Base-by-base conservation (phyloP, 2,329 filamentous ascomycete species). In the Byssothecium circinans region DNA sequence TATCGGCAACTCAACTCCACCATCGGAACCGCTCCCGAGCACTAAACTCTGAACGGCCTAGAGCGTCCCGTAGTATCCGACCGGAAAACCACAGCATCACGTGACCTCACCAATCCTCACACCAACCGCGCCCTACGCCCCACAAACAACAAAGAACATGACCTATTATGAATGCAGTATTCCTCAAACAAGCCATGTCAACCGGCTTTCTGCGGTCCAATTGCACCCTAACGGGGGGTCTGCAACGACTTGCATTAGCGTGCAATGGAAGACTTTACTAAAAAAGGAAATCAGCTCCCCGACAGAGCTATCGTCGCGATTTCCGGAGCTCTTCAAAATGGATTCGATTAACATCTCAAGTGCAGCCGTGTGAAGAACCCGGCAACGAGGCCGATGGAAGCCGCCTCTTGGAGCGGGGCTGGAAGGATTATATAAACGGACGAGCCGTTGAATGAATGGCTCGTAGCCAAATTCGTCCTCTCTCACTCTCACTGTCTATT, bases 261-360 rank as follows among this genome's bases (percentile, higher is more conserved):
- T 37, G 23, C 36, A 33, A 39, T 45, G 47, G 47, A 50, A 42
- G 38, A 45, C 33, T 43, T 51, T 38, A 30, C 49, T 41, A 22
- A 45, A 51, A 41, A 2, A 19, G 49, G 49, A 41, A 51, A 51
- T 45, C 20, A 51, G 44, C 49, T 51, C 49, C 49, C 43, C 48
- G 17, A 14, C 11, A 11, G 12, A 22, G 22, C 8, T 39, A 12
- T 15, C 35, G 12, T 6, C 35, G 18, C 35, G 18, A 14, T 37
- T 19, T 22, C 20, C 11, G 18, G 18, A 20, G 12, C 35, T 20
- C 4, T n/a, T 20, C 11, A 8, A 37, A 19, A 14, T 12, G 15
- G 15, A 20, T 8, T 12, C 20, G 14, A 22, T 37, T 37, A 4
- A 8, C 10, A 19, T 4, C 8, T 35, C 4, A 19, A 18, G 40